Percentiles rank a stretch among this genome's conserved stretches.
Conservation (phyloP, 2,329 filamentous ascomycete species). For the Akanthomyces lecanii region DNA sequence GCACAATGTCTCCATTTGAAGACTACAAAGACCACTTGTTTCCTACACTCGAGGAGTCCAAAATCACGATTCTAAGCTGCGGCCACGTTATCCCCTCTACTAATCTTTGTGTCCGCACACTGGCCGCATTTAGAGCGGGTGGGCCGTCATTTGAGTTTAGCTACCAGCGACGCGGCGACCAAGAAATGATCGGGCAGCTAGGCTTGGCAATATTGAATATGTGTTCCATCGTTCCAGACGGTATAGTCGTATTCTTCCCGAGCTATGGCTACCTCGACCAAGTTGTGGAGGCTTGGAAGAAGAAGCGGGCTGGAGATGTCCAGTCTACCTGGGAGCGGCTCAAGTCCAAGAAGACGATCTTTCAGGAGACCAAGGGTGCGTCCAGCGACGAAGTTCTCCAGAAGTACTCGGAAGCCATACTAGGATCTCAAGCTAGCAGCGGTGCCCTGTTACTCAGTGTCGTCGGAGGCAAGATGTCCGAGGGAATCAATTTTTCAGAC, state of each 20-base stretch:
- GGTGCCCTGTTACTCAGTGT: conserved; percentile 77
- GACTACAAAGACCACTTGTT: conserved; percentile 88
- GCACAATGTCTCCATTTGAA: conserved; percentile 95
- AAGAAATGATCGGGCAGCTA: conserved; percentile 66
- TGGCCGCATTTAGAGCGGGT: conserved; percentile 45
- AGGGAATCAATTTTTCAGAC: conserved; percentile 98
- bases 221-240: conserved; percentile 73
- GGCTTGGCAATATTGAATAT: conserved; percentile 69
- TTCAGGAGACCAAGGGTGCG: conserved; percentile 52
- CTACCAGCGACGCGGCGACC: conserved; percentile 70
- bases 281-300: conserved; percentile 62
- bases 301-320: conserved; percentile 24
- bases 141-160: conserved; percentile 74
- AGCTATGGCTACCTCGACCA: conserved; percentile 87
- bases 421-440: conserved; percentile 45
- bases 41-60: conserved; percentile 59
- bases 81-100: conserved; percentile 85
- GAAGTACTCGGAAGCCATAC: conserved; percentile 67
- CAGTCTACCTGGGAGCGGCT: conserved; percentile 57
- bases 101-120: conserved; percentile 74
- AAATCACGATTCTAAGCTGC: conserved; percentile 80
- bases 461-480: conserved; percentile 89
- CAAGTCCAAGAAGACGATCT: conserved; percentile 55
- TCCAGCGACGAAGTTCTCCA: conserved; percentile 67
- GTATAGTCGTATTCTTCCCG: conserved; percentile 91